Base-by-base conservation (phyloP, 202 grass and related monocot genomes). In the Zizania palustris region DNA sequence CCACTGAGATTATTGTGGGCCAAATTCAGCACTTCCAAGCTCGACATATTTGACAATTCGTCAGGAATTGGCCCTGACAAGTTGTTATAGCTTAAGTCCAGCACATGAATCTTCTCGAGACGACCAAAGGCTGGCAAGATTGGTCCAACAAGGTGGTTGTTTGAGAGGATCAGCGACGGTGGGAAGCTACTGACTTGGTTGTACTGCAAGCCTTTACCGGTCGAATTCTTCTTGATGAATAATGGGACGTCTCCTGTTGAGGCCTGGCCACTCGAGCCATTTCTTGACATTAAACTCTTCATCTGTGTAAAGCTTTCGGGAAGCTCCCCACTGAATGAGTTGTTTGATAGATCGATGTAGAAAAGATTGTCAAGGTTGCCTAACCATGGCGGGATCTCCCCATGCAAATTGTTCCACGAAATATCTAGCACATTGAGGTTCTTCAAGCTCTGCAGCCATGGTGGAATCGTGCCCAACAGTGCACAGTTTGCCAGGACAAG, bases 141-240 rank as follows among this genome's bases (percentile, higher is more conserved):
- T 11, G 79, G 34, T 7, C 94, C 94, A 55, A 45, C 33, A 50
- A 97, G 76, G 42, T 74, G 37, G 85, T 97, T 97, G 63, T 88
- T 65, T 3, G 80, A 83, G 43, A 97, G 80, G 36, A 86, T 36
- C 71, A 97, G 62, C 0, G 94, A 93, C 0, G 94, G 67, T 8
- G 94, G 94, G 51, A 97, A 92, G 80, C 84, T 92, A 56, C 88
- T 88, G 50, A 82, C 69, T 75, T 97, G 94, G 71, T 93, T 97
- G 71, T 97, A 97, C 55, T 90, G 91, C 72, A 97, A 45, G 1
- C 84, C 84, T 36, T 82, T 89, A 20, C 70, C 72, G 1, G 83
- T 84, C 18, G 82, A 97, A 69, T 92, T 92, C 72, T 81, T 85
- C 72, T 62, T 89, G 41, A 97, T 65, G 56, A 84, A 97, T 49